Evolutionary conservation across 768 basidiomycete species (phyloP).

Genomic region (Pulveroboletus ravenelii): DNA sequence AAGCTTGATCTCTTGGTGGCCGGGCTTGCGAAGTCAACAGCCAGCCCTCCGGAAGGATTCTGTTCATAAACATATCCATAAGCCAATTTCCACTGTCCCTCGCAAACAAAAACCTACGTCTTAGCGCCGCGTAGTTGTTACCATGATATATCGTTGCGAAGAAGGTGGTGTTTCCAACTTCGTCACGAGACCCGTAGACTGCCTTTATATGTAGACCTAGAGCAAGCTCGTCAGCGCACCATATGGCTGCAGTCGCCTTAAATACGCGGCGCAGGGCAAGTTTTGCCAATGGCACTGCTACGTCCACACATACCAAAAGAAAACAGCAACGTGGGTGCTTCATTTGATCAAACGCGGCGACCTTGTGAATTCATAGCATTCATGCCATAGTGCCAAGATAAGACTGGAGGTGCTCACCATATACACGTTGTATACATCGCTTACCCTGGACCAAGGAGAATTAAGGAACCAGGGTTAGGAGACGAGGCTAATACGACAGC

Average conservation of each 20-base stretch:
- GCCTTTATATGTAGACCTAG: conserved; percentile 12
- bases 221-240: not conserved
- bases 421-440: conserved; percentile 3
- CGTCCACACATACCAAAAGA: not conserved
- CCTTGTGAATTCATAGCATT: conserved; percentile 11
- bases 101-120: conserved; percentile 8
- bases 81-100: not conserved
- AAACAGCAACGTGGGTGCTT: not conserved
- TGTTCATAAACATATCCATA: conserved; percentile 1
- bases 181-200: not conserved
- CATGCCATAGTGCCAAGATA: conserved; percentile 1
- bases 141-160: conserved; percentile 4
- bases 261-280: not conserved
- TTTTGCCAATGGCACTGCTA: conserved; percentile 3
- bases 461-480: not conserved
- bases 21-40: not conserved
- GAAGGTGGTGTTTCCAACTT: not conserved
- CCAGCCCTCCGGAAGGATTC: not conserved
- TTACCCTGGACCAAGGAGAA: not conserved
- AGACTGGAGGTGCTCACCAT: conserved; percentile 7
- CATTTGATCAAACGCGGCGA: conserved; percentile 16
- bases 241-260: conserved; percentile 1
- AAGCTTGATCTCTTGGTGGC: not conserved
- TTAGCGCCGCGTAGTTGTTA: not conserved
- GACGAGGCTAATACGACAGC: too few relatives aligned